Evolutionary conservation across 2,329 filamentous ascomycete species (phyloP), one percentile per base, ranked within the genome.

Genomic region (Nemania sp.): DNA sequence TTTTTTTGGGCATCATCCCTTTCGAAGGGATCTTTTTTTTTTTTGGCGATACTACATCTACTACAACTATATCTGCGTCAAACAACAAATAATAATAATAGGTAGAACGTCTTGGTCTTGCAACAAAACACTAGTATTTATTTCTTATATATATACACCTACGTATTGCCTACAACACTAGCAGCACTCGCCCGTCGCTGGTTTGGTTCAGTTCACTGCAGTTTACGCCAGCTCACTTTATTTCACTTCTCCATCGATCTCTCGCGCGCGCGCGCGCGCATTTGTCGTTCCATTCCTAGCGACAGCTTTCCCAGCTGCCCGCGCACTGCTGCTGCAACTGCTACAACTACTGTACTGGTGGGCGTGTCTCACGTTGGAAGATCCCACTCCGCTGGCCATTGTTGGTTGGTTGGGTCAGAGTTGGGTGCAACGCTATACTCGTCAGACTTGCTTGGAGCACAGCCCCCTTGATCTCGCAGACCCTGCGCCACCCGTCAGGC

Each of bases 401-500:
- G 66, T 66, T 69, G 66, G 67, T 69, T 72, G 70, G 65, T 51
- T 47, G 62, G 56, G 57, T 59, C 53, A 45, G 61, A 47, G 20
- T 53, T 5, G 24, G 26, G 15, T 54, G 51, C 51, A 32, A 29
- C 15, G 24, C 47, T 51, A 15, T 51, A 27, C 24, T 27, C 68
- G 73, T 74, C 74, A 73, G 71, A 75, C 67, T 65, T 72, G 69
- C 65, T 64, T 58, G 41, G 41, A 70, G 73, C 76, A 77, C 74
- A 77, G 76, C 76, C 76, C 75, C 75, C 70, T 69, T 66, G 67
- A 74, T 69, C 69, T 65, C 67, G 59, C 68, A 57, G 71, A 58
- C 59, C 62, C 76, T 77, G 75, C 76, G 76, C 76, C 76, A 76
- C 53, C 35, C 67, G 66, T 66, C 66, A 78, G 76, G 76, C 76